These are phyloP conservation scores for Ilex aquifolium DNA, from an alignment of 257 asterid species.

Conservation along the genomic window DNA sequence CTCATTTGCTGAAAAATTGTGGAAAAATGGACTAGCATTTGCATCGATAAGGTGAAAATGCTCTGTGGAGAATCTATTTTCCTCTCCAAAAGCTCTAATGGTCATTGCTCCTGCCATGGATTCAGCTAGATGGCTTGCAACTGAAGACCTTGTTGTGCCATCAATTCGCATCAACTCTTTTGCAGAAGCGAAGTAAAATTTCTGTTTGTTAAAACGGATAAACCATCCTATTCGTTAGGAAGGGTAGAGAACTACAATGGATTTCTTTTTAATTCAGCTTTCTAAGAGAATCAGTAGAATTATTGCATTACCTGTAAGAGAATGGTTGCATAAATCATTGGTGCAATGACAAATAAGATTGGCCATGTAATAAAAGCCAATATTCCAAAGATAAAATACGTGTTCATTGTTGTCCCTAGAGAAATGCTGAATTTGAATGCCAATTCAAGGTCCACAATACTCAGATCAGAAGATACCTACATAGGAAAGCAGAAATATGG, in stretches of 20 bases:
- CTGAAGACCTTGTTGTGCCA: slow-evolving; percentile 31
- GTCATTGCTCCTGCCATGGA: slow-evolving; percentile 35
- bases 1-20: slow-evolving; percentile 33
- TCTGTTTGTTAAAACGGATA: slow-evolving; percentile 5
- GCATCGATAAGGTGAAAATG: slow-evolving; percentile 25
- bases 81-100: slow-evolving; percentile 34
- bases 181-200: slow-evolving; percentile 27
- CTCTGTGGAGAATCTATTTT: slow-evolving; percentile 24
- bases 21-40: slow-evolving; percentile 22
- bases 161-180: slow-evolving; percentile 33
- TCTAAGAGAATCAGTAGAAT: neutral
- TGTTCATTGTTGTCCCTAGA: slow-evolving; percentile 17
- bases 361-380: slow-evolving; percentile 32
- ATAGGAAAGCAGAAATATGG: neutral
- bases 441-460: slow-evolving; percentile 29
- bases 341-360: slow-evolving; percentile 24
- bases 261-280: no score
- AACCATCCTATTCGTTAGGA: no score
- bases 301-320: slow-evolving; percentile 19
- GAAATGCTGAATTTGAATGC: slow-evolving; percentile 24
- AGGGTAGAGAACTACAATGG: no score
- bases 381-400: slow-evolving; percentile 28
- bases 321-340: slow-evolving; percentile 18
- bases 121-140: slow-evolving; percentile 34
- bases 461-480: slow-evolving; percentile 36